A percentile compares a stretch with the other conserved stretches of the same genome.
phyloP scores from a whole-genome alignment of 306 rosid genomes.

The Lagenaria siceraria region DNA sequence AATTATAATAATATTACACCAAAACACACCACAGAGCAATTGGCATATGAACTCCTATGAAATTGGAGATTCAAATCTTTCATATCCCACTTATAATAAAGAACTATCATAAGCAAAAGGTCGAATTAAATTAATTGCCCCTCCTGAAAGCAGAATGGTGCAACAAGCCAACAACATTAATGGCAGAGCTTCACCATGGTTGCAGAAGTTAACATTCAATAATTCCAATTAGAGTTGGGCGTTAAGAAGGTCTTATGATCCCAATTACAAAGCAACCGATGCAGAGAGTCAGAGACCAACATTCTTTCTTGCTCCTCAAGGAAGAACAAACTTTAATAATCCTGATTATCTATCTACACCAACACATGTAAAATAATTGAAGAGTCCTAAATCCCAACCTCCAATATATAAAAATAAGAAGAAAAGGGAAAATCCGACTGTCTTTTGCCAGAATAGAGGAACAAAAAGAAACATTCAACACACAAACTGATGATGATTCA shows the following conservation, averaged over 20 bases:
- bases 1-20: too few relatives aligned
- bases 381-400: conserved; percentile 10
- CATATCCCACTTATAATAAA: too few relatives aligned
- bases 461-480: conserved; percentile 10
- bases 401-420: neutral
- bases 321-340: conserved; percentile 3
- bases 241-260: conserved; percentile 3
- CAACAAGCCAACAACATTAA: neutral
- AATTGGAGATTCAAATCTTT: too few relatives aligned
- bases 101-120: too few relatives aligned
- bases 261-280: neutral
- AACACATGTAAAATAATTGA: conserved; percentile 8
- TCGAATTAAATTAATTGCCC: too few relatives aligned
- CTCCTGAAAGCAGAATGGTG: neutral
- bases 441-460: conserved; percentile 9
- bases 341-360: conserved; percentile 26
- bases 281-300: conserved; percentile 1
- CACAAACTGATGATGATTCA: conserved; percentile 5
- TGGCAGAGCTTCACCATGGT: neutral
- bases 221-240: conserved; percentile 5
- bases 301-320: conserved; percentile 1
- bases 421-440: neutral
- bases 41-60: too few relatives aligned
- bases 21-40: too few relatives aligned
- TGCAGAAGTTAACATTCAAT: neutral